Conservation (phyloP, 805 yeast genomes). For the Starmerella bombi region DNA sequence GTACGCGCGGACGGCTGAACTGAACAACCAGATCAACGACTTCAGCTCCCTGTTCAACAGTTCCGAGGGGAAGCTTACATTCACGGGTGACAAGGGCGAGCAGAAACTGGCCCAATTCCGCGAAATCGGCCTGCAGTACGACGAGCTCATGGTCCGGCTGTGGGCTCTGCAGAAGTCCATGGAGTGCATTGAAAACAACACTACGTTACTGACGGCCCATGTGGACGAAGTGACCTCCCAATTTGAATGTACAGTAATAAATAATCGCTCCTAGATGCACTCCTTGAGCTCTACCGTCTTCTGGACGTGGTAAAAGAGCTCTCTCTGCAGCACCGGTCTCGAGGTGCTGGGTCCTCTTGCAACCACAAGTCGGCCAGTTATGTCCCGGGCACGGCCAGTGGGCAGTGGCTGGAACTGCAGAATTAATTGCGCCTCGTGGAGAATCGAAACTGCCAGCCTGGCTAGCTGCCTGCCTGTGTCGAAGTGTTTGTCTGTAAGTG, state of each 20-base stretch:
- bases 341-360: constrained; percentile 37
- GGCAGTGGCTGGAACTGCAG: constrained; percentile 52
- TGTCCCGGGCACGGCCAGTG: constrained; percentile 73
- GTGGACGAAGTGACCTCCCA: too few relatives aligned
- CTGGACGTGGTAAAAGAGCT: constrained; percentile 10
- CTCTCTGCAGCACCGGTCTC: constrained; percentile 8
- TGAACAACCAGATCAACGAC: too few relatives aligned
- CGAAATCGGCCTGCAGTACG: too few relatives aligned
- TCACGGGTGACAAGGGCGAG: too few relatives aligned
- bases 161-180: too few relatives aligned
- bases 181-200: too few relatives aligned
- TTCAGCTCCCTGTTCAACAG: too few relatives aligned
- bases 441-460: constrained; percentile 36
- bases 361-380: constrained; percentile 58
- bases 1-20: too few relatives aligned
- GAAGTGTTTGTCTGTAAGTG: constrained; percentile 24
- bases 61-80: too few relatives aligned
- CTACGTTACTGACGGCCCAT: too few relatives aligned
- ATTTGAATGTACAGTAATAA: neutral
- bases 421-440: constrained; percentile 40
- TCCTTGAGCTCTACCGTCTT: neutral
- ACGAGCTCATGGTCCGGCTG: too few relatives aligned
- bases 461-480: constrained; percentile 31
- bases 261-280: neutral
- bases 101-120: too few relatives aligned